A percentile compares a stretch with the other conserved stretches of the same genome.
Conservation (phyloP, 2,329 filamentous ascomycete species). For the Plenodomus biglobosus region DNA sequence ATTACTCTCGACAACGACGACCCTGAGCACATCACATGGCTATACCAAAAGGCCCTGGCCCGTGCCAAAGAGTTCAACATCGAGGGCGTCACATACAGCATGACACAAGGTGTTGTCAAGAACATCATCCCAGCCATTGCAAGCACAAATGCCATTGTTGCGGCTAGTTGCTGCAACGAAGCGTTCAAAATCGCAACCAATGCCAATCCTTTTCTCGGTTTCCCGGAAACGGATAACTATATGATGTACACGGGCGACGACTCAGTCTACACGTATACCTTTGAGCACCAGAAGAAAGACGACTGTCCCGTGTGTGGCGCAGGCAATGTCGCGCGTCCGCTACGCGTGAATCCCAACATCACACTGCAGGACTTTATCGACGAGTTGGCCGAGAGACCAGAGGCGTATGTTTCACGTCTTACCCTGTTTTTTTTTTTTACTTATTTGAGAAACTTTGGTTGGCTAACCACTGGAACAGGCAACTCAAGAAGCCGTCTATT, state of each 20-base stretch:
- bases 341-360: slow-evolving; percentile 68
- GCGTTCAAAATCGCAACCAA: slow-evolving; percentile 90
- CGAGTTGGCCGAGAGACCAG: slow-evolving; percentile 76
- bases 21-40: slow-evolving; percentile 95
- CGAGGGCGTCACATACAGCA: slow-evolving; percentile 85
- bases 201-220: slow-evolving; percentile 76
- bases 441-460: background rate
- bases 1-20: slow-evolving; percentile 91
- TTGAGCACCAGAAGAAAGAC: slow-evolving; percentile 88
- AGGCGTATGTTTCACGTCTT: slow-evolving; percentile 62
- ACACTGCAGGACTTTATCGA: slow-evolving; percentile 86
- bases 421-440: too few relatives aligned
- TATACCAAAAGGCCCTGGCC: slow-evolving; percentile 79
- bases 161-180: slow-evolving; percentile 94
- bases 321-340: slow-evolving; percentile 68
- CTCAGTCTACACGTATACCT: slow-evolving; percentile 95
- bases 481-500: slow-evolving; percentile 91
- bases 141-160: slow-evolving; percentile 95
- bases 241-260: slow-evolving; percentile 99
- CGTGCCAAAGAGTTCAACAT: slow-evolving; percentile 90
- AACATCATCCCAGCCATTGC: slow-evolving; percentile 99
- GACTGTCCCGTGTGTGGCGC: slow-evolving; percentile 91
- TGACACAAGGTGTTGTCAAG: slow-evolving; percentile 97
- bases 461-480: slow-evolving; percentile 46
- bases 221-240: slow-evolving; percentile 74